Base-by-base conservation (phyloP, 202 grass and related monocot species). In the Saccharum hybrid region DNA sequence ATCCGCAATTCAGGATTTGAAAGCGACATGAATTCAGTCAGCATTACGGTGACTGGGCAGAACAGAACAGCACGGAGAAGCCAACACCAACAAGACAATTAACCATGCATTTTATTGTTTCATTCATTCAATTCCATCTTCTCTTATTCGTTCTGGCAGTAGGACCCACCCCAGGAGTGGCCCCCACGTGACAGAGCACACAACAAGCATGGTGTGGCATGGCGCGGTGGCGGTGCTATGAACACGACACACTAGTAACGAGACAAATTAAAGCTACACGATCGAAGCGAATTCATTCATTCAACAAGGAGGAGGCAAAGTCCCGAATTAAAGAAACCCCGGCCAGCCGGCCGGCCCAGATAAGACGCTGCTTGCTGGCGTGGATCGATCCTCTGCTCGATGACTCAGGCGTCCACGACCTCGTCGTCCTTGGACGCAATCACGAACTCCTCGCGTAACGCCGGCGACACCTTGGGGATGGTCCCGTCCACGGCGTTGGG, bases 401-500 rank as follows among this genome's bases (percentile, higher is more conserved):
- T 46, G 2, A 0, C 13, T 89, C 52, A 97, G 82, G 84, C 92
- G 66, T 91, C 88, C 68, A 94, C 92, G 18, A 78, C 66, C 66
- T 93, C 85, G 61, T 81, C 87, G 70, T 88, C 81, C 42, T 81
- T 79, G 37, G 87, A 86, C n/a, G 92, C 94, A 23, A 97, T 77
- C 51, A 97, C 45, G 59, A 97, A 72, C 86, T 94, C 92, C 10
- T 78, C 76, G 3, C 81, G 39, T 63, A 85, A 3, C 59, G 61
- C 81, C 11, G 70, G 75, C 9, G 42, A 26, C 14, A 49, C 76
- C 2, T 77, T 84, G 66, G 79, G 68, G 60, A 88, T 31, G 10
- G 84, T 88, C 61, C 90, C 94, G 84, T 97, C 94, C 31, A 97
- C 69, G 64, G 88, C 94, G 81, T 97, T 97, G 37, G 94, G 94